Conservation (phyloP, 2,329 filamentous ascomycete genomes). For the Moelleriella libera region DNA sequence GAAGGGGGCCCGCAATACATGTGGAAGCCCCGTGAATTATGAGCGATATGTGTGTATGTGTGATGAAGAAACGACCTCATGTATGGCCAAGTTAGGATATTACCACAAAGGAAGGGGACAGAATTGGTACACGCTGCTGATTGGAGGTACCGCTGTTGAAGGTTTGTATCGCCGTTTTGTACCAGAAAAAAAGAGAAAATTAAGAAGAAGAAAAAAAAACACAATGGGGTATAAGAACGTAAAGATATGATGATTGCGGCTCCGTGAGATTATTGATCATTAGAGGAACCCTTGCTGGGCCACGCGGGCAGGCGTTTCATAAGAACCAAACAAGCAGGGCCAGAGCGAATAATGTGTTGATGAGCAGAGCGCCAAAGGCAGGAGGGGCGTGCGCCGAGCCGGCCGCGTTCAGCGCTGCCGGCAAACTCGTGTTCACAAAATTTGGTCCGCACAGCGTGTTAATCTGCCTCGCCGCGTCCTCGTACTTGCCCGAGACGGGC, state of each 20-base stretch:
- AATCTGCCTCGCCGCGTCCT: slow-evolving; percentile 55
- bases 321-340: slow-evolving; percentile 8
- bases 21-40: too few species aligned
- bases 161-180: too few species aligned
- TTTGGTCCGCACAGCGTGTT: slow-evolving; percentile 48
- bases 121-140: too few species aligned
- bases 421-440: slow-evolving; percentile 44
- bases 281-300: not conserved
- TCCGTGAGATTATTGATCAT: not conserved
- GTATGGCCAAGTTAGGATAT: too few species aligned
- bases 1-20: too few species aligned
- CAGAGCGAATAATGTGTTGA: slow-evolving; percentile 6
- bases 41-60: too few species aligned
- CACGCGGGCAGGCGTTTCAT: slow-evolving; percentile 3
- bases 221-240: too few species aligned
- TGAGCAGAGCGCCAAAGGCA: slow-evolving; percentile 4
- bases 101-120: too few species aligned
- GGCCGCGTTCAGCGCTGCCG: slow-evolving; percentile 15
- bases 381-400: slow-evolving; percentile 5
- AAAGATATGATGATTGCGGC: not conserved
- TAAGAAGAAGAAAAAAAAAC: too few species aligned
- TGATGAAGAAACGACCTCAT: too few species aligned
- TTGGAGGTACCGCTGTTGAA: too few species aligned
- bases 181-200: too few species aligned
- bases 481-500: slow-evolving; percentile 56